Percentiles rank a stretch among this genome's conserved stretches.
These are phyloP conservation scores for Peterozyma toletana DNA, from an alignment of 805 yeast species.

Conservation along the genomic window DNA sequence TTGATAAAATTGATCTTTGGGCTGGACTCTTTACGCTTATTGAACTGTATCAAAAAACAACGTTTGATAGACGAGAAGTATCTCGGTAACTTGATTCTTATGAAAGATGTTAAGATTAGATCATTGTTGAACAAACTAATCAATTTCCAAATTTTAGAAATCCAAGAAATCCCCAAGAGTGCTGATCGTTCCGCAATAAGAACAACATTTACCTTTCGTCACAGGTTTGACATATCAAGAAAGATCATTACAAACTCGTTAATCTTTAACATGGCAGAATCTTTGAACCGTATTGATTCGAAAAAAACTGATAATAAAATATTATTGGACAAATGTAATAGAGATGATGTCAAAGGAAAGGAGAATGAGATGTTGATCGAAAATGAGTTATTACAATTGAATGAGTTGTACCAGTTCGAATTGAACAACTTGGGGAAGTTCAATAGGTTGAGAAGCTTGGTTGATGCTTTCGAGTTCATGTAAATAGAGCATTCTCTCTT, in stretches of 20 bases:
- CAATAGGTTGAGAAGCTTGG: constrained; percentile 46
- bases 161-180: constrained; percentile 91
- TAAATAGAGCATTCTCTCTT: neutral
- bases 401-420: constrained; percentile 52
- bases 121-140: constrained; percentile 61
- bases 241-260: constrained; percentile 32
- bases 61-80: constrained; percentile 80
- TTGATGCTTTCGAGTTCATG: constrained; percentile 43
- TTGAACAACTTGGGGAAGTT: constrained; percentile 45
- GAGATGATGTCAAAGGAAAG: constrained; percentile 85
- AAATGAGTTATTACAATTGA: constrained; percentile 68
- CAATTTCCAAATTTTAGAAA: constrained; percentile 65
- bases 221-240: constrained; percentile 32
- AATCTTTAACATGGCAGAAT: constrained; percentile 44
- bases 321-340: constrained; percentile 69
- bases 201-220: constrained; percentile 77
- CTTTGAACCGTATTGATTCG: constrained; percentile 40
- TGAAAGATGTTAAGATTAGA: constrained; percentile 73
- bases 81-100: constrained; percentile 64
- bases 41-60: constrained; percentile 67
- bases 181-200: constrained; percentile 88
- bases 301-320: constrained; percentile 56
- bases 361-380: constrained; percentile 70
- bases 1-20: constrained; percentile 58
- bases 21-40: constrained; percentile 57